phyloP scores from a whole-genome alignment of 148 eudicot genomes.

The Hydrangea macrophylla region DNA sequence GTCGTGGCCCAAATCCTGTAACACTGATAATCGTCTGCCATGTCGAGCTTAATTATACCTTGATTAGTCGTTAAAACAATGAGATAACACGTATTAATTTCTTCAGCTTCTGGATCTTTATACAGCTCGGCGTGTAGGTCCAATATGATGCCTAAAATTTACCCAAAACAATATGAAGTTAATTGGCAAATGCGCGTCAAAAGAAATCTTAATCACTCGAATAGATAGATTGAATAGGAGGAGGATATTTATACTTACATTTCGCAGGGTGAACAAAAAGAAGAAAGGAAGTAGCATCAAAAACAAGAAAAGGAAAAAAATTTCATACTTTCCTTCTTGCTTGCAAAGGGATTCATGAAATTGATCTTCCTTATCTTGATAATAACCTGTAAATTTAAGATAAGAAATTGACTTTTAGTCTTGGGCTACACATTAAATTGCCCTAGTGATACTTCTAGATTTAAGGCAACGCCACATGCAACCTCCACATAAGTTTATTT shows the following conservation, averaged over 20 bases:
- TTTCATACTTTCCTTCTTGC: slow-evolving; percentile 75
- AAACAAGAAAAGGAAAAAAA: not conserved
- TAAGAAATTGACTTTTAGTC: not conserved
- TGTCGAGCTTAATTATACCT: slow-evolving; percentile 75
- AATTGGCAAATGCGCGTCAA: too few species aligned
- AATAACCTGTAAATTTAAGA: slow-evolving; percentile 50
- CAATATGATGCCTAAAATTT: slow-evolving; percentile 44
- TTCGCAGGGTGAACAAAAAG: too few species aligned
- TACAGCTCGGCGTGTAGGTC: slow-evolving; percentile 75
- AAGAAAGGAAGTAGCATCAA: too few species aligned
- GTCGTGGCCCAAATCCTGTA: slow-evolving; percentile 77
- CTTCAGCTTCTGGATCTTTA: slow-evolving; percentile 54
- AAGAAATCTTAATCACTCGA: too few species aligned
- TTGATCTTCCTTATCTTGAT: slow-evolving; percentile 64
- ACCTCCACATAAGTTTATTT: not conserved
- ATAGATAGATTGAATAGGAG: too few species aligned
- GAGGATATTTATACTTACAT: too few species aligned
- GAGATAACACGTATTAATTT: slow-evolving; percentile 68
- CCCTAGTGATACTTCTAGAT: too few species aligned
- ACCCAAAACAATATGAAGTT: not conserved
- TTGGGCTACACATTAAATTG: not conserved
- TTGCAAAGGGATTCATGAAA: slow-evolving; percentile 50
- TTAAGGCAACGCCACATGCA: too few species aligned
- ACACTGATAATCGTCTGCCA: slow-evolving; percentile 66
- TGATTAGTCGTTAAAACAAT: slow-evolving; percentile 63